Percentiles rank a stretch among this genome's conserved stretches.
Conservation (phyloP, 1,284 basidiomycete species). For the Cystobasidium pallidum region DNA sequence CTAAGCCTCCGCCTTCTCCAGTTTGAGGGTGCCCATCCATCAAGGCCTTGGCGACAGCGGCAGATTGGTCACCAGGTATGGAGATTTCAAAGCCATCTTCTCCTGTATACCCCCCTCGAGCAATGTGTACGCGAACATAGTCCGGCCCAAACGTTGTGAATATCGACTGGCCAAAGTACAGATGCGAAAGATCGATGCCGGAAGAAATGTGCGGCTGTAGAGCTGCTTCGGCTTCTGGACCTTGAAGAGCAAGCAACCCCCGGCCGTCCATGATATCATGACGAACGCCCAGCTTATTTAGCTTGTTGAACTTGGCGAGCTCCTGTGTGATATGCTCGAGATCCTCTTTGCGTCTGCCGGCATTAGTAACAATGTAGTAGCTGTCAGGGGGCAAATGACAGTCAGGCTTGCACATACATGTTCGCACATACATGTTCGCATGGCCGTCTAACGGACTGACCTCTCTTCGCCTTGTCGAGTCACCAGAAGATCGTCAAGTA, state of each 20-base stretch:
- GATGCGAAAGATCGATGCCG: conserved; percentile 66
- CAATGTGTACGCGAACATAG: conserved; percentile 75
- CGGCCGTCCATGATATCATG: conserved; percentile 80
- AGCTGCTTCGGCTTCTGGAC: conserved; percentile 67
- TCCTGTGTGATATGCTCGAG: conserved; percentile 73
- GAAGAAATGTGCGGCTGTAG: conserved; percentile 37
- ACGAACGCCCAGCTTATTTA: conserved; percentile 67
- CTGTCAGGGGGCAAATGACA: conserved; percentile 58
- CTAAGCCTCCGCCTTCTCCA: conserved; percentile 60
- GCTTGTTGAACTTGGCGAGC: conserved; percentile 73
- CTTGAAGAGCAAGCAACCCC: conserved; percentile 86
- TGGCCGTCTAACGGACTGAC: conserved; percentile 40
- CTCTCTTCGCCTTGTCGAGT: conserved; percentile 57
- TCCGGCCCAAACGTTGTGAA: conserved; percentile 69
- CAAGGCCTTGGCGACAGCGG: conserved; percentile 73
- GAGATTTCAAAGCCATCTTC: conserved; percentile 99
- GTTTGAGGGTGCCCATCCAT: conserved; percentile 58
- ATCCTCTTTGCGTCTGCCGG: conserved; percentile 80
- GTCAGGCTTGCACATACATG: neutral
- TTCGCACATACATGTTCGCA: no score
- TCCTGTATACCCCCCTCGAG: conserved; percentile 96
- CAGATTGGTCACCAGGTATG: conserved; percentile 76
- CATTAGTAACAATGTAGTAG: conserved; percentile 97
- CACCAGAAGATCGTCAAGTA: conserved; percentile 81
- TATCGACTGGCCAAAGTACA: conserved; percentile 79